These are phyloP conservation scores for Pyricularia sp. DNA, from an alignment of 2,329 filamentous ascomycete genomes.

Conservation along the genomic window DNA sequence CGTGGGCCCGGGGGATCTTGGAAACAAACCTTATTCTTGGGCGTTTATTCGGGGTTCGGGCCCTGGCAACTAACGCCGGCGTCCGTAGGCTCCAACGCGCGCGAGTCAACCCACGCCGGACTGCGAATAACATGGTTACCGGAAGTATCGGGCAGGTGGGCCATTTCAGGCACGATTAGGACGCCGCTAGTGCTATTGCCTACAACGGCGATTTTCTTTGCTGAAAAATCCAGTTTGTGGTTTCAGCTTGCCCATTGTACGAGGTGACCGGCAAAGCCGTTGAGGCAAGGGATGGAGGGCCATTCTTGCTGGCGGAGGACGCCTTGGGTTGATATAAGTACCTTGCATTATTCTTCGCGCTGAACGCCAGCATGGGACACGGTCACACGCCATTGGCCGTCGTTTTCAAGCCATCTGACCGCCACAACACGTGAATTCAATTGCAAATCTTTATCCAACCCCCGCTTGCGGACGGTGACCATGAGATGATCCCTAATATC, in stretches of 20 bases:
- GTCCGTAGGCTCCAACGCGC: conserved; percentile 19
- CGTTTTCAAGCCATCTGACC: conserved; percentile 30
- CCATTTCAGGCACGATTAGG: conserved; percentile 29
- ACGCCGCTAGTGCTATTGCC: conserved; percentile 42
- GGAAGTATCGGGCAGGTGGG: conserved; percentile 20
- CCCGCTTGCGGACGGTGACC: conserved; percentile 6
- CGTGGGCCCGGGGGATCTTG: conserved; percentile 33
- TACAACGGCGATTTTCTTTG: conserved; percentile 40
- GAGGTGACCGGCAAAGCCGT: conserved; percentile 31
- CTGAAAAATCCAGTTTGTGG: conserved; percentile 29
- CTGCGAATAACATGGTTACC: conserved; percentile 22
- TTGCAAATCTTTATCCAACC: too few species aligned
- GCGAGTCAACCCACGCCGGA: conserved; percentile 27
- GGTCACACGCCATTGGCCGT: conserved; percentile 22
- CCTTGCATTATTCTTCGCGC: too few species aligned
- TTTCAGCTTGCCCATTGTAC: conserved; percentile 44
- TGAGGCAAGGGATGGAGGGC: conserved; percentile 30
- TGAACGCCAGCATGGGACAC: too few species aligned
- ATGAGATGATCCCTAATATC: conserved; percentile 45
- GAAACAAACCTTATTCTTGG: conserved; percentile 32
- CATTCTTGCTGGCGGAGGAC: conserved; percentile 30
- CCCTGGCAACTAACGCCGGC: conserved; percentile 25
- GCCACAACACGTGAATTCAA: conserved; percentile 23
- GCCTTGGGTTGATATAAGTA: too few species aligned
- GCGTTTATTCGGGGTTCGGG: conserved; percentile 25